Evolutionary conservation across 2,329 filamentous ascomycete species (phyloP).

Genomic region (Diaporthe vexans): DNA sequence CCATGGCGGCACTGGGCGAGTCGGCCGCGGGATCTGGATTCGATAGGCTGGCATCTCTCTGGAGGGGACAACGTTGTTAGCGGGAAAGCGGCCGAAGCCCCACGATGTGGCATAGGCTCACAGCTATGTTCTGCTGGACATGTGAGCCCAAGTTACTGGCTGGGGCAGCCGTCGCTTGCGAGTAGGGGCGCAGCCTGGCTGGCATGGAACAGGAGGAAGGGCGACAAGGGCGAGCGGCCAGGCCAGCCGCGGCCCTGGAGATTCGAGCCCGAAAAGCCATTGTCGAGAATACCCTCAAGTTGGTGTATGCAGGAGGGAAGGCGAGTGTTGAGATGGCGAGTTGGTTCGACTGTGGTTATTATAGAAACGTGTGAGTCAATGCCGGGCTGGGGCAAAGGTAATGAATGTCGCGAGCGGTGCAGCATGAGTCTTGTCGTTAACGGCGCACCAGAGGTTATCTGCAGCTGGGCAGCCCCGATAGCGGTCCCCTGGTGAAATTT

Average conservation of each 20-base stretch:
- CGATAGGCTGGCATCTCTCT: slow-evolving; percentile 58
- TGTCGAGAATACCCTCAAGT: background rate
- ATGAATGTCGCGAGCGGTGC: background rate
- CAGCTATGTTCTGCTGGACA: slow-evolving; percentile 53
- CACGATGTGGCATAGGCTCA: slow-evolving; percentile 44
- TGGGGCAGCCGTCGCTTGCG: slow-evolving; percentile 53
- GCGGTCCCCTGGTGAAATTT: slow-evolving; percentile 36
- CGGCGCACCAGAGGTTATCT: slow-evolving; percentile 29
- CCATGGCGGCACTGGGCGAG: slow-evolving; percentile 80
- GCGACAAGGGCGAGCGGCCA: slow-evolving; percentile 39
- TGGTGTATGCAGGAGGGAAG: background rate
- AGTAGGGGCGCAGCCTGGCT: slow-evolving; percentile 47
- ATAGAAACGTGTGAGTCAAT: background rate
- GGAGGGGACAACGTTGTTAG: slow-evolving; percentile 23
- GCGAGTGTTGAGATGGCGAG: background rate
- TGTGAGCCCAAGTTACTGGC: slow-evolving; percentile 53
- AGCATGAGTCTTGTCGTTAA: background rate
- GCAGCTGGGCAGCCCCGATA: slow-evolving; percentile 28
- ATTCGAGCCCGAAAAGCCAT: slow-evolving; percentile 41
- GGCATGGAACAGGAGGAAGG: slow-evolving; percentile 17
- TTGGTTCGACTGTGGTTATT: background rate
- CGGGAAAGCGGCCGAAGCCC: background rate
- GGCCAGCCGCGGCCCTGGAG: slow-evolving; percentile 34
- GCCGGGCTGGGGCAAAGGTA: background rate
- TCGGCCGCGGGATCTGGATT: slow-evolving; percentile 81